phyloP scores from a whole-genome alignment of 2,329 filamentous ascomycete genomes.

The Alternaria atra region DNA sequence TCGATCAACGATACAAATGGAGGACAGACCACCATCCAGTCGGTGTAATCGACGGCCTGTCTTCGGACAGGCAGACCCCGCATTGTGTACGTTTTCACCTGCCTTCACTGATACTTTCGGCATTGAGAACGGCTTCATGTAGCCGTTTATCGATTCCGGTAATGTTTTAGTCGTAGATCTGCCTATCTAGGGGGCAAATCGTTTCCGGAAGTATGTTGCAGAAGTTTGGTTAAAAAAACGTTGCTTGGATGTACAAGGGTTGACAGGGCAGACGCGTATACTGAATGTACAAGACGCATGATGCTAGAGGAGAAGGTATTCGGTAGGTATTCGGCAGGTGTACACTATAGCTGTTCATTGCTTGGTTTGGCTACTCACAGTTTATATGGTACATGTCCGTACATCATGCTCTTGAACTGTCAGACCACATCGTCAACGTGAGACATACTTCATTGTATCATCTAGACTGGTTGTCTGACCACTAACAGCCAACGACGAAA shows the following conservation, averaged over 20 bases:
- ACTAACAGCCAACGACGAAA: neutral
- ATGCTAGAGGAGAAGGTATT: neutral
- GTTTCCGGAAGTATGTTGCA: constrained; percentile 1
- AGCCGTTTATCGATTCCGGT: neutral
- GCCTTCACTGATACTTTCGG: neutral
- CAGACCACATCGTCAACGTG: neutral
- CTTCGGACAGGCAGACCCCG: neutral
- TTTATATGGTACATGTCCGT: neutral
- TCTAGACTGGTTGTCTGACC: neutral
- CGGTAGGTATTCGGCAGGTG: neutral
- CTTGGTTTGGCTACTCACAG: neutral
- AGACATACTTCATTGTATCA: neutral
- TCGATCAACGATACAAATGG: neutral
- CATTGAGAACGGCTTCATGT: neutral
- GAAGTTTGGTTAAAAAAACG: neutral
- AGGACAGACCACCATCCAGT: neutral
- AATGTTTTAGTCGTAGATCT: neutral
- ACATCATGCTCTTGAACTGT: neutral
- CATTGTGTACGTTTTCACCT: neutral
- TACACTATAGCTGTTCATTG: neutral
- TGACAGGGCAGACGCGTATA: neutral
- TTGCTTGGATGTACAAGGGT: constrained; percentile 1
- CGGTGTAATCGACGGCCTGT: constrained; percentile 4
- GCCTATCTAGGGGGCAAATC: neutral
- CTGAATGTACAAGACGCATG: neutral